phyloP scores from a whole-genome alignment of 768 basidiomycete species.

The Xanthoconium purpureum region DNA sequence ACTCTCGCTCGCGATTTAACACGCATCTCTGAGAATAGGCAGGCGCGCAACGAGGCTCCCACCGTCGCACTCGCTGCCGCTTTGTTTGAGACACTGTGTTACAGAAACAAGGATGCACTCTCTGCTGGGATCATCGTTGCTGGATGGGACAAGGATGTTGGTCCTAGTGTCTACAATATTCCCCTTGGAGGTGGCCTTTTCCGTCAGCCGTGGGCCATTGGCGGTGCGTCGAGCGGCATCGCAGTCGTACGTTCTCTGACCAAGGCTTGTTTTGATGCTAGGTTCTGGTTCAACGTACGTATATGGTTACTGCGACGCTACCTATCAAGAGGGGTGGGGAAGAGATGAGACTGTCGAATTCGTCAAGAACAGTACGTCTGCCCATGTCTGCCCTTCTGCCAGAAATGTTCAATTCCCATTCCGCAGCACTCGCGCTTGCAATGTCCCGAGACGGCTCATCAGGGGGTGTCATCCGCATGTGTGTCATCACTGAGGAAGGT shows the following conservation, averaged over 20 bases:
- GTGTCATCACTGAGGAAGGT: conserved; percentile 88
- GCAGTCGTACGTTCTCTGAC: neutral
- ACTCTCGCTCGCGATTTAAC: neutral
- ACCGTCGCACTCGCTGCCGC: conserved; percentile 80
- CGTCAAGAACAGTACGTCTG: conserved; percentile 86
- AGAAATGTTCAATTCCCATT: conserved; percentile 3
- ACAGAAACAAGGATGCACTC: conserved; percentile 87
- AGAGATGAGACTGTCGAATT: conserved; percentile 89
- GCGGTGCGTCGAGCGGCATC: conserved; percentile 52
- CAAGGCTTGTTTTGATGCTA: conserved; percentile 24
- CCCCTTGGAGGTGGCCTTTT: conserved; percentile 96
- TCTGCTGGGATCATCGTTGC: conserved; percentile 96
- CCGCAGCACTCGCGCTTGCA: conserved; percentile 81
- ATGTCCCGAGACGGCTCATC: conserved; percentile 99
- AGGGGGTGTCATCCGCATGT: conserved; percentile 96
- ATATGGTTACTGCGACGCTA: conserved; percentile 99
- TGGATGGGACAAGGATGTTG: conserved; percentile 91
- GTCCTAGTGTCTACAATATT: conserved; percentile 94
- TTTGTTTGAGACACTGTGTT: conserved; percentile 84
- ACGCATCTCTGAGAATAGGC: conserved; percentile 31
- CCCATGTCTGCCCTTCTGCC: neutral
- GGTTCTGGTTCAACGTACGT: conserved; percentile 97
- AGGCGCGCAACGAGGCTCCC: conserved; percentile 62
- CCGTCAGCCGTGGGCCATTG: conserved; percentile 98
- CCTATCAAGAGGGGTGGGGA: conserved; percentile 89